A percentile compares a stretch with the other conserved stretches of the same genome.
phyloP scores from a whole-genome alignment of 192 early-diverging fungal genomes.

The Gigaspora rosea region DNA sequence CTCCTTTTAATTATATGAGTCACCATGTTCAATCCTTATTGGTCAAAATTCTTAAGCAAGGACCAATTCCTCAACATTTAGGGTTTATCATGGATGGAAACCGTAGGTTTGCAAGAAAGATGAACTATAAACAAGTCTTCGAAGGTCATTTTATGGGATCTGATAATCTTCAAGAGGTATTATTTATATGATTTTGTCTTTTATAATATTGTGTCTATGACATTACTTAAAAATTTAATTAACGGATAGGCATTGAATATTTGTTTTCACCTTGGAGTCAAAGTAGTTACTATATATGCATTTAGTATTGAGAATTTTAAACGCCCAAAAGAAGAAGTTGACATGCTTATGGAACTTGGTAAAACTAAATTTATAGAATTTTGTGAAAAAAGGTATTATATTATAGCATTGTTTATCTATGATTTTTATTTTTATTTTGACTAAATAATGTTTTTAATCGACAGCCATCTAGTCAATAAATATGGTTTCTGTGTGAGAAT shows the following conservation, averaged over 20 bases:
- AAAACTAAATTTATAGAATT: slow-evolving; percentile 77
- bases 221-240: neutral
- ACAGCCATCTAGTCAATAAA: slow-evolving; percentile 72
- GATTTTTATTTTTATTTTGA: neutral
- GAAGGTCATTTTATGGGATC: slow-evolving; percentile 84
- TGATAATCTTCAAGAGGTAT: slow-evolving; percentile 74
- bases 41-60: slow-evolving; percentile 53
- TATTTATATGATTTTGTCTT: neutral
- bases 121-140: slow-evolving; percentile 48
- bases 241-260: slow-evolving; percentile 73
- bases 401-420: neutral
- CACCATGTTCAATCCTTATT: neutral
- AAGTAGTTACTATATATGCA: slow-evolving; percentile 90
- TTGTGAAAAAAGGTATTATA: slow-evolving; percentile 61
- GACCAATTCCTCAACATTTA: slow-evolving; percentile 86
- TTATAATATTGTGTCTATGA: neutral
- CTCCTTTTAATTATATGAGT: neutral
- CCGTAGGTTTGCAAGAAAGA: slow-evolving; percentile 81
- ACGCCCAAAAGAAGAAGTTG: slow-evolving; percentile 81
- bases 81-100: slow-evolving; percentile 99
- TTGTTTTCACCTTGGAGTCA: slow-evolving; percentile 84
- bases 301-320: slow-evolving; percentile 99
- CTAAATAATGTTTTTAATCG: slow-evolving; percentile 2
- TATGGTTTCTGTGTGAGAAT: slow-evolving; percentile 79
- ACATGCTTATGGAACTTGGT: slow-evolving; percentile 80